Evolutionary conservation across 371 early-diverging fungal species (phyloP).

Genomic region (Apophysomyces trapeziformis): DNA sequence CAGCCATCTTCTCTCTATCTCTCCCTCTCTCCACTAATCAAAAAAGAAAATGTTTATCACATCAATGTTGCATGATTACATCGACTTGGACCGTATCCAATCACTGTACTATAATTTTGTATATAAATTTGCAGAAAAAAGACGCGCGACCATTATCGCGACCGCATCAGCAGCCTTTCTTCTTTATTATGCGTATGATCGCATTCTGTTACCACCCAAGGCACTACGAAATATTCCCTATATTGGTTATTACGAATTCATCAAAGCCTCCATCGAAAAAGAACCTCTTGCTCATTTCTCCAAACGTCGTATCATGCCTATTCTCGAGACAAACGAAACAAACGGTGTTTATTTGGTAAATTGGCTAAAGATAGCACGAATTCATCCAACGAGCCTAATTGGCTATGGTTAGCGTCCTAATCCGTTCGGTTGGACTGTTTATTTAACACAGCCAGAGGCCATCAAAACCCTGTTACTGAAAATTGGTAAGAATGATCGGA

Average conservation of each 20-base stretch:
- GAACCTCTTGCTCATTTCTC: background rate
- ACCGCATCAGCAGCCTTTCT: background rate
- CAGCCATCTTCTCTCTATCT: background rate
- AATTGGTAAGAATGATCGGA: background rate
- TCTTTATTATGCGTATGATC: background rate
- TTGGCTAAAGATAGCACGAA: background rate
- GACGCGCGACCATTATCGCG: background rate
- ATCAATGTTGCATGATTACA: background rate
- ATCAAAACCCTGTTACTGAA: slow-evolving; percentile 20
- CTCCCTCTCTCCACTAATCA: background rate
- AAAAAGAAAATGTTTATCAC: background rate
- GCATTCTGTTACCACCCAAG: slow-evolving; percentile 7
- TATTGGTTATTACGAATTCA: background rate
- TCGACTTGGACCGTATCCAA: background rate
- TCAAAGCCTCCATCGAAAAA: background rate
- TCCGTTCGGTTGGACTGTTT: slow-evolving; percentile 17
- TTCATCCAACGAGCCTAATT: background rate
- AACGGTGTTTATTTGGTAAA: slow-evolving; percentile 19
- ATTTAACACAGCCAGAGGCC: slow-evolving; percentile 19
- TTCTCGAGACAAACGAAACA: background rate
- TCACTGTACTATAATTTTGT: background rate
- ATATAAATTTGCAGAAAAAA: background rate
- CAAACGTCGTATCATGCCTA: background rate
- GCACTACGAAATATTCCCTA: slow-evolving; percentile 12
- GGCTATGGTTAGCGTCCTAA: slow-evolving; percentile 12